Base-by-base conservation (phyloP, 495 filamentous ascomycete species). In the Penicillium daleae region DNA sequence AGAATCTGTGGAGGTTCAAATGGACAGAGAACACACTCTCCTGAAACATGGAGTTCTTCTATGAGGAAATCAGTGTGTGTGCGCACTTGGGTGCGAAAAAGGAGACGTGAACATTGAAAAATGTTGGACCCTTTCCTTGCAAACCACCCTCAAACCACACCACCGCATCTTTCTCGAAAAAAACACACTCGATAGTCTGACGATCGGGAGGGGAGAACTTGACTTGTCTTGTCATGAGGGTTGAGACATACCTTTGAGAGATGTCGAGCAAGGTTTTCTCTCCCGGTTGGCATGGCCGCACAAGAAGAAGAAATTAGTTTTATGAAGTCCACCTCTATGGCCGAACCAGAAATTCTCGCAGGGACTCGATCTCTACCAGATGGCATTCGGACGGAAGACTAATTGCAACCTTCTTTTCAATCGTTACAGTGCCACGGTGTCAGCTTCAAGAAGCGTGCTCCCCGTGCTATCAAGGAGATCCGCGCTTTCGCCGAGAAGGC, bases 401-500 rank as follows among this genome's bases (percentile, higher is more conserved):
- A 71, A 84, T 82, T 77, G 67, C 63, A 73, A 72, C 74, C 75
- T 73, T 72, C 73, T 75, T 74, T 69, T 62, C n/a, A n/a, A 21
- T 52, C 59, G 50, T 56, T 74, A 77, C 80, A 98, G 94, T 82
- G 94, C 76, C 92, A 97, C 83, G 95, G 95, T 81, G 92, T 94
- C 66, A 86, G 86, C 73, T 99, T 99, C 92, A 99, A 99, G 90
- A 97, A 99, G 91, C 88, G 95, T 76, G 96, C 95, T 76, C 95
- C 95, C 75, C 85, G 88, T 70, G 95, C 95, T 71, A 96, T 99
- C 85, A 99, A 98, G 90, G 94, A 97, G 89, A 98, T 99, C 83
- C 88, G 91, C 82, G 84, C 80, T 65, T 99, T 99, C 75, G 92
- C 95, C 65, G 78, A 85, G 73, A 87, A 91, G 82, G 89, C 94